These are phyloP conservation scores for Fusarium tricinctum DNA, from an alignment of 2,329 filamentous ascomycete genomes.

Conservation along the genomic window DNA sequence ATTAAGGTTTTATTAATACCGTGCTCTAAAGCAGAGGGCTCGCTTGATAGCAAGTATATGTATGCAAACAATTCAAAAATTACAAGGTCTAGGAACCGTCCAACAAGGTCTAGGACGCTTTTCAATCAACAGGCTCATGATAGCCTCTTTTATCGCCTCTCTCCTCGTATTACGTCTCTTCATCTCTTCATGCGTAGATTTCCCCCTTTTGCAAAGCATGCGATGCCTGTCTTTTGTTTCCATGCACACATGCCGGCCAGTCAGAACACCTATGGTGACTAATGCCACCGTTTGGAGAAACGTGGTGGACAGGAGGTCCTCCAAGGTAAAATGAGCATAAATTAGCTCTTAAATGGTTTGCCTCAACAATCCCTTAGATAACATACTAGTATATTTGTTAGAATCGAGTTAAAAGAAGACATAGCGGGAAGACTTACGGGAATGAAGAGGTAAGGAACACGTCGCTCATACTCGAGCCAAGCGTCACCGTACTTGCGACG, in stretches of 20 bases:
- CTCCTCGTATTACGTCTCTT: constrained; percentile 28
- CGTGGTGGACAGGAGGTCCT: constrained; percentile 6
- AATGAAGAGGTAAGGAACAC: constrained; percentile 87
- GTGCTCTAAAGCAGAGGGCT: not conserved
- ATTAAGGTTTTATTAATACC: not conserved
- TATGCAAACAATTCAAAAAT: constrained; percentile 22
- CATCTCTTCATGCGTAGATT: constrained; percentile 27
- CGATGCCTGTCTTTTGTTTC: not conserved
- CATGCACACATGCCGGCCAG: constrained; percentile 1
- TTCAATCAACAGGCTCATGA: not conserved
- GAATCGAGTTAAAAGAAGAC: not conserved
- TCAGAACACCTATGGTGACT: constrained; percentile 4
- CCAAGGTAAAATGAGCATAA: not conserved
- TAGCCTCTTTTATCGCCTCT: constrained; percentile 2
- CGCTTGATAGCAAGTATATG: constrained; percentile 11
- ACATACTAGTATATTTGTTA: constrained; percentile 56
- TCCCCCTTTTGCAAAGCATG: constrained; percentile 13
- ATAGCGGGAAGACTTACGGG: constrained; percentile 60
- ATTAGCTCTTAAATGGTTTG: not conserved
- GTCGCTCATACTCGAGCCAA: constrained; percentile 83
- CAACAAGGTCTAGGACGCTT: constrained; percentile 3
- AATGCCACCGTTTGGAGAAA: constrained; percentile 2
- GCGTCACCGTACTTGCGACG: constrained; percentile 84
- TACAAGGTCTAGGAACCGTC: constrained; percentile 17
- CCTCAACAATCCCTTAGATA: constrained; percentile 52